Percentiles rank a stretch among this genome's conserved stretches.
Conservation (phyloP, 73 alveolate species). For the Paramecium caudatum region DNA sequence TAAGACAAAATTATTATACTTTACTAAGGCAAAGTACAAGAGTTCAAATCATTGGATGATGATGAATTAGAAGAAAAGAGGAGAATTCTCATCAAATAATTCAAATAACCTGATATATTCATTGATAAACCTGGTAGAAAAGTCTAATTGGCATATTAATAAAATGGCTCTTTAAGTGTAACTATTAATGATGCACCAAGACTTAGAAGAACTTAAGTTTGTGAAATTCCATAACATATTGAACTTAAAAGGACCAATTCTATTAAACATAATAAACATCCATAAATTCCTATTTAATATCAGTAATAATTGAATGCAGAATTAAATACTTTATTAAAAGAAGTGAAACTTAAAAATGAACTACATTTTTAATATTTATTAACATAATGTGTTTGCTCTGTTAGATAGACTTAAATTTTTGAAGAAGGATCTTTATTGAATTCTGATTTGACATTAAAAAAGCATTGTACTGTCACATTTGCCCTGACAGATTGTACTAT, state of each 20-base stretch:
- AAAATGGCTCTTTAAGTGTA: not conserved
- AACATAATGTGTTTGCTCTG: not conserved
- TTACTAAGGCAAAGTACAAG: not conserved
- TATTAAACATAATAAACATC: not conserved
- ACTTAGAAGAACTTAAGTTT: constrained; percentile 2
- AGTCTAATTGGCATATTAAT: not conserved
- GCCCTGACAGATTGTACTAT: constrained; percentile 17
- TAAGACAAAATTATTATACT: not conserved
- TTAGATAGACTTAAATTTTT: not conserved
- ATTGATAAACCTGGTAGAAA: constrained; percentile 25
- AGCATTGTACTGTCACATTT: not conserved
- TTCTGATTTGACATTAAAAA: not conserved
- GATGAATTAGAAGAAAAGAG: constrained; percentile 24
- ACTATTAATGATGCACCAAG: not conserved
- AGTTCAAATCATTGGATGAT: not conserved
- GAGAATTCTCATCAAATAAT: not conserved
- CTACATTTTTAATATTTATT: constrained; percentile 14
- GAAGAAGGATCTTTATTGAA: not conserved
- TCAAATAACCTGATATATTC: constrained; percentile 25
- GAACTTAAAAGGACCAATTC: constrained; percentile 24
- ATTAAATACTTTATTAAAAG: not conserved
- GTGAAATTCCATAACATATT: constrained; percentile 10
- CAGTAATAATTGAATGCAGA: not conserved
- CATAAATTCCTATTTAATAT: not conserved
- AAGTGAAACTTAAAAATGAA: not conserved